A percentile compares a stretch with the other conserved stretches of the same genome.
These are phyloP conservation scores for Aureobasidium sp. DNA, from an alignment of 2,329 filamentous ascomycete genomes.

Conservation along the genomic window DNA sequence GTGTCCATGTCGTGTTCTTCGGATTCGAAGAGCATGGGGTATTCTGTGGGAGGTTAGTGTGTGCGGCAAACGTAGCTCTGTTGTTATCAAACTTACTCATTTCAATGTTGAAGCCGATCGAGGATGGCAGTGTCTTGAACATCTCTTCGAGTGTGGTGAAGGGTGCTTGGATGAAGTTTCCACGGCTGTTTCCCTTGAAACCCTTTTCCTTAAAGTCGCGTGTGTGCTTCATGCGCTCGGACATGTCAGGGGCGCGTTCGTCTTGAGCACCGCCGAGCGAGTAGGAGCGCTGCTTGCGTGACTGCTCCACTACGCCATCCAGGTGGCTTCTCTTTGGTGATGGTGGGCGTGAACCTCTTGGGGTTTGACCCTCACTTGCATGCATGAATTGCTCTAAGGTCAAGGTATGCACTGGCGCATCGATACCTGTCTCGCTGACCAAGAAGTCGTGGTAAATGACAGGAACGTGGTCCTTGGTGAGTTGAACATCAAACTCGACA, in stretches of 20 bases:
- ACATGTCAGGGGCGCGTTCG: constrained; percentile 42
- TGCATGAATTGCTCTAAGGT: constrained; percentile 94
- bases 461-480: constrained; percentile 97
- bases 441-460: constrained; percentile 99
- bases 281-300: constrained; percentile 44
- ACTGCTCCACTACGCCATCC: constrained; percentile 11
- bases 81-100: constrained; percentile 60
- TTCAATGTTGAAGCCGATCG: constrained; percentile 95
- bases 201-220: constrained; percentile 90
- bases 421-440: constrained; percentile 93
- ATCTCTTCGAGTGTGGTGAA: constrained; percentile 94
- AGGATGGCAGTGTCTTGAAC: constrained; percentile 72
- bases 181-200: constrained; percentile 90
- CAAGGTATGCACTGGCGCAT: constrained; percentile 89
- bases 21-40: constrained; percentile 93
- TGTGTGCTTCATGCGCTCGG: constrained; percentile 94
- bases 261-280: constrained; percentile 48
- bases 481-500: constrained; percentile 75
- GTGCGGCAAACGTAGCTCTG: no score
- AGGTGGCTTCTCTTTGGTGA: constrained; percentile 31
- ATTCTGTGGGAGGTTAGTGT: constrained; percentile 46
- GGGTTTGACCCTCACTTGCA: constrained; percentile 54
- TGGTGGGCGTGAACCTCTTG: constrained; percentile 37
- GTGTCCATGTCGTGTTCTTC: constrained; percentile 96
- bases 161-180: constrained; percentile 88